Conservation (phyloP, 2,329 filamentous ascomycete species). For the Penicillium sp. region DNA sequence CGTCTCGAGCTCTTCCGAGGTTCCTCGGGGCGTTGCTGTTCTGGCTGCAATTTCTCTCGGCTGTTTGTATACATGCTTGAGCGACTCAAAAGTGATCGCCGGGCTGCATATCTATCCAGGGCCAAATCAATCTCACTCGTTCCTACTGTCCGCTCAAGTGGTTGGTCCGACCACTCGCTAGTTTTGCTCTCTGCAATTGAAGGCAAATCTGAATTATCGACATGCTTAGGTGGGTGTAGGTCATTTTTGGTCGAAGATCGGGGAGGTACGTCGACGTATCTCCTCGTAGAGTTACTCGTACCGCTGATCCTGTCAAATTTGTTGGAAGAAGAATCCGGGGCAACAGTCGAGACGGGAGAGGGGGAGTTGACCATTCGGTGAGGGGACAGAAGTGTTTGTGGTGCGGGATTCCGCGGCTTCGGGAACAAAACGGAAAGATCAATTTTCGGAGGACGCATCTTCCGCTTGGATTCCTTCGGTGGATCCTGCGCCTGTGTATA, state of each 20-base stretch:
- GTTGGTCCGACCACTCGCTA: constrained; percentile 24
- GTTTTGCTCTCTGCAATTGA: constrained; percentile 22
- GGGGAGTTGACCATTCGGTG: constrained; percentile 43
- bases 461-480: constrained; percentile 38
- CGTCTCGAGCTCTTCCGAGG: constrained; percentile 17
- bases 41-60: constrained; percentile 22
- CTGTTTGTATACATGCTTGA: constrained; percentile 26
- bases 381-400: constrained; percentile 40
- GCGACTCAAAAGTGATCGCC: constrained; percentile 24
- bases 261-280: constrained; percentile 29
- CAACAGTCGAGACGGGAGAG: constrained; percentile 36
- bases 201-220: constrained; percentile 18
- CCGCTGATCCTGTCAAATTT: constrained; percentile 21
- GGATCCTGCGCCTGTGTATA: constrained; percentile 23
- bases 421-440: constrained; percentile 45
- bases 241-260: constrained; percentile 11
- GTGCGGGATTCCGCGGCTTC: constrained; percentile 33
- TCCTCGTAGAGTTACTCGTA: constrained; percentile 22
- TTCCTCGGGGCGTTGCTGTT: constrained; percentile 20
- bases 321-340: constrained; percentile 31
- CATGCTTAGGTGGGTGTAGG: constrained; percentile 8
- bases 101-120: constrained; percentile 29
- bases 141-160: constrained; percentile 30
- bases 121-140: constrained; percentile 37
- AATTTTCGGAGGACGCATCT: constrained; percentile 40